Conservation (phyloP, 2,329 filamentous ascomycete genomes). For the Cercospora berteroae region DNA sequence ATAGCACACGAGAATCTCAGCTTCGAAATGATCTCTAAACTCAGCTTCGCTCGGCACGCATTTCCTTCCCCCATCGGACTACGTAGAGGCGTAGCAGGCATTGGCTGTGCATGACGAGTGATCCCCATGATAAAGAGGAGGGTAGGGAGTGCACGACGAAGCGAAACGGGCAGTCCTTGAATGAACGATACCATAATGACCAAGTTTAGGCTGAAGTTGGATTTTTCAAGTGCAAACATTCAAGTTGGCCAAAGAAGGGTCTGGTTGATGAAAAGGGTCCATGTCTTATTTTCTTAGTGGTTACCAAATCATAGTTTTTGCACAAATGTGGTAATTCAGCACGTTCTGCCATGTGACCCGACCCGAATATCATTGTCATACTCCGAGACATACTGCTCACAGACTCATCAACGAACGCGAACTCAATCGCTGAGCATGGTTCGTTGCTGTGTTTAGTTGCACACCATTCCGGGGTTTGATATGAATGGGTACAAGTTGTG, state of each 20-base stretch:
- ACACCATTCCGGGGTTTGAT: neutral
- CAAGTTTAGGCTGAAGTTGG: neutral
- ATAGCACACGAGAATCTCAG: neutral
- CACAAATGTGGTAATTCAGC: neutral
- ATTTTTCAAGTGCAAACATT: neutral
- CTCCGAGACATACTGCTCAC: too few relatives aligned
- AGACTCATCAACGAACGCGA: neutral
- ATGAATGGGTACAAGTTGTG: neutral
- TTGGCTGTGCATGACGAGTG: neutral
- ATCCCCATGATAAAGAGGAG: neutral
- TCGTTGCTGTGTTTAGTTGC: neutral
- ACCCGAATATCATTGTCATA: neutral
- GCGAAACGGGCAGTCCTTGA: neutral
- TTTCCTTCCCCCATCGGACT: too few relatives aligned
- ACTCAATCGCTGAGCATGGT: neutral
- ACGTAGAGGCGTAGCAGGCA: neutral
- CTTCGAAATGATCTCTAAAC: neutral
- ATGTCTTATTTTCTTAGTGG: neutral
- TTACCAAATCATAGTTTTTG: neutral
- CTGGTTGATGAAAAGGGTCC: neutral
- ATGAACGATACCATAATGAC: neutral
- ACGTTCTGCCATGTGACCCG: neutral
- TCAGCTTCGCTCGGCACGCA: too few relatives aligned
- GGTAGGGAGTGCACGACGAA: neutral
- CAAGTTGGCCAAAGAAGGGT: neutral